These are phyloP conservation scores for Xylariomycetidae sp. DNA, from an alignment of 2,329 filamentous ascomycete genomes.

Conservation along the genomic window DNA sequence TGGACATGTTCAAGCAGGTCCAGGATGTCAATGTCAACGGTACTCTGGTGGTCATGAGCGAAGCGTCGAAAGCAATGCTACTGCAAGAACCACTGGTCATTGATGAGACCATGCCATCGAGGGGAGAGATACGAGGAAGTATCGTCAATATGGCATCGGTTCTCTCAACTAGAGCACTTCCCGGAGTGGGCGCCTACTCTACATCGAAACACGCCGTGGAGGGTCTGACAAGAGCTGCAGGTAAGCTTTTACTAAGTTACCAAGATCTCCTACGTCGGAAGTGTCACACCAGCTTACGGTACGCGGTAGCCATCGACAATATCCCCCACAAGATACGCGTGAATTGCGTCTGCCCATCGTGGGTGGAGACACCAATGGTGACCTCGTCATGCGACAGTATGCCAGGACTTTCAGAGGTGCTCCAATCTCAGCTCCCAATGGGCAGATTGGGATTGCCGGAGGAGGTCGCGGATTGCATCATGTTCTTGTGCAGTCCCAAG, in stretches of 20 bases:
- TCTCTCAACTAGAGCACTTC: slow-evolving; percentile 1
- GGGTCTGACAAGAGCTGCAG: slow-evolving; percentile 8
- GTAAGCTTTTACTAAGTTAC: slow-evolving; percentile 6
- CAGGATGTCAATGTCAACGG: slow-evolving; percentile 13
- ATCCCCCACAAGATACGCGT: slow-evolving; percentile 9
- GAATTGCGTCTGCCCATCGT: slow-evolving; percentile 15
- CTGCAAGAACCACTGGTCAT: slow-evolving; percentile 10
- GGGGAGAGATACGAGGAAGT: slow-evolving; percentile 9
- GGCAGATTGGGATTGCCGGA: slow-evolving; percentile 18
- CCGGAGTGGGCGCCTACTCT: slow-evolving; percentile 7
- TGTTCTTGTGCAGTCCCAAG: slow-evolving; percentile 21
- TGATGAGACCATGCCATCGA: background rate
- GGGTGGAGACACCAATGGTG: slow-evolving; percentile 19
- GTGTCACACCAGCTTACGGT: background rate
- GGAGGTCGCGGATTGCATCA: slow-evolving; percentile 19
- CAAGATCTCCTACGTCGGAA: background rate
- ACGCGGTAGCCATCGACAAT: slow-evolving; percentile 11
- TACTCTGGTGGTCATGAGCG: slow-evolving; percentile 10
- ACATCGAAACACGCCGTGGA: slow-evolving; percentile 16
- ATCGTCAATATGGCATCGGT: slow-evolving; percentile 14
- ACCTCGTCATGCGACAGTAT: slow-evolving; percentile 6
- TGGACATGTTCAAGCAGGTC: slow-evolving; percentile 13
- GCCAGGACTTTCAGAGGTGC: slow-evolving; percentile 7
- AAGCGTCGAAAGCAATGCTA: slow-evolving; percentile 7
- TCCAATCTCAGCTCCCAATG: slow-evolving; percentile 11